phyloP scores from a whole-genome alignment of 116 monocot genomes.

The Posidonia oceanica region DNA sequence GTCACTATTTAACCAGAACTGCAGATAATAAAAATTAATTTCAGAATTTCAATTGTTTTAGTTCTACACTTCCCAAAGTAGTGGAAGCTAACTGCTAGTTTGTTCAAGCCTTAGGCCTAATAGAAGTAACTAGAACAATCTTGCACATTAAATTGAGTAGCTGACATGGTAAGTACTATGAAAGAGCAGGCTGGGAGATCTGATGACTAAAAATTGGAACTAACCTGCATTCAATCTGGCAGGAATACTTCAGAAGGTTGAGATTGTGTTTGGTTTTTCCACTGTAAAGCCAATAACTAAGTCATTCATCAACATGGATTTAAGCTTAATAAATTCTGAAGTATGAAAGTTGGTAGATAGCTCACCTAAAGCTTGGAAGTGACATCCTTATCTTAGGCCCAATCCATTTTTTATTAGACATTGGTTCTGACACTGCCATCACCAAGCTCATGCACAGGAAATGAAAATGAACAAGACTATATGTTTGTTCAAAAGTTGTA shows the following conservation, averaged over 20 bases:
- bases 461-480: neutral
- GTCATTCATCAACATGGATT: neutral
- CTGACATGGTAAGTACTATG: neutral
- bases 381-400: slow-evolving; percentile 72
- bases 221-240: slow-evolving; percentile 82
- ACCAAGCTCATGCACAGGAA: slow-evolving; percentile 6
- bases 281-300: slow-evolving; percentile 27
- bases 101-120: no score
- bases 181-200: neutral
- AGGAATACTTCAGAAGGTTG: slow-evolving; percentile 76
- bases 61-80: no score
- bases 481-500: no score
- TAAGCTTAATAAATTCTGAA: neutral
- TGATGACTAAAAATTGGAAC: neutral
- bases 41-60: no score
- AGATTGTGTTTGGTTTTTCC: slow-evolving; percentile 65
- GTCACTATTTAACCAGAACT: no score
- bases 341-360: neutral
- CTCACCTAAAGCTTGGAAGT: slow-evolving; percentile 92
- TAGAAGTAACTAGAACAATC: no score
- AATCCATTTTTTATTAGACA: slow-evolving; percentile 29
- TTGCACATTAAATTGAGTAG: no score
- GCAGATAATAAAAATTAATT: no score
- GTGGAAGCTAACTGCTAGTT: no score
- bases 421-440: slow-evolving; percentile 31